phyloP scores from a whole-genome alignment of 768 basidiomycete species.

The Phaeolepiota aurea region DNA sequence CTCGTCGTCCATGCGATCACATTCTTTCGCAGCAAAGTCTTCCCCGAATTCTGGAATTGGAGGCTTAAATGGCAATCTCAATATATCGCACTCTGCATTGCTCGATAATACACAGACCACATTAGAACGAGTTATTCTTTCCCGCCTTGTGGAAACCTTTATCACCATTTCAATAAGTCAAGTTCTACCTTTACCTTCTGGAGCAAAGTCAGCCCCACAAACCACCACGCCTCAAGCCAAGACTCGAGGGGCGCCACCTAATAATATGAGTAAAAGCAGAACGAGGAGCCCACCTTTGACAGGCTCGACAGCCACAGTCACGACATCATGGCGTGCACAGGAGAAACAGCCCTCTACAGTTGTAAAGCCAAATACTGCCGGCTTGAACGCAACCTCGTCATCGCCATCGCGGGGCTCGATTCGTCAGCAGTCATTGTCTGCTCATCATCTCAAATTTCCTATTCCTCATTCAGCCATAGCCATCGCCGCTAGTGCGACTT shows the following conservation, averaged over 20 bases:
- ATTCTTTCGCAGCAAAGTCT: conserved; percentile 13
- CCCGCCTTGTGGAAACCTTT: conserved; percentile 75
- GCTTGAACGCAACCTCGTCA: background rate
- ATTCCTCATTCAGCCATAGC: background rate
- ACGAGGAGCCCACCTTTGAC: no score
- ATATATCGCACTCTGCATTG: background rate
- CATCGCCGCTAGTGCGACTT: background rate
- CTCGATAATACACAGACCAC: conserved; percentile 59
- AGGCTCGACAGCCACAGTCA: no score
- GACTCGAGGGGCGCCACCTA: background rate
- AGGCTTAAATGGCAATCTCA: background rate
- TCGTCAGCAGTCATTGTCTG: background rate
- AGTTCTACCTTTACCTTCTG: background rate
- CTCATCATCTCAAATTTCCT: background rate
- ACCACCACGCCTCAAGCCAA: background rate
- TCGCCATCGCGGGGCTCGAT: background rate
- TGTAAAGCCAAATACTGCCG: background rate
- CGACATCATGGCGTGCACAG: no score
- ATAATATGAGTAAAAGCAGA: background rate
- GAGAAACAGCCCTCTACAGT: no score
- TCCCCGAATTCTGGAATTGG: conserved; percentile 5
- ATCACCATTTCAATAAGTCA: conserved; percentile 43
- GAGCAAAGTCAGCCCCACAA: background rate
- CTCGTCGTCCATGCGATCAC: conserved; percentile 34
- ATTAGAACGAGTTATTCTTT: conserved; percentile 62